Base-by-base conservation (phyloP, 305 asterid species). In the Lippia alba region DNA sequence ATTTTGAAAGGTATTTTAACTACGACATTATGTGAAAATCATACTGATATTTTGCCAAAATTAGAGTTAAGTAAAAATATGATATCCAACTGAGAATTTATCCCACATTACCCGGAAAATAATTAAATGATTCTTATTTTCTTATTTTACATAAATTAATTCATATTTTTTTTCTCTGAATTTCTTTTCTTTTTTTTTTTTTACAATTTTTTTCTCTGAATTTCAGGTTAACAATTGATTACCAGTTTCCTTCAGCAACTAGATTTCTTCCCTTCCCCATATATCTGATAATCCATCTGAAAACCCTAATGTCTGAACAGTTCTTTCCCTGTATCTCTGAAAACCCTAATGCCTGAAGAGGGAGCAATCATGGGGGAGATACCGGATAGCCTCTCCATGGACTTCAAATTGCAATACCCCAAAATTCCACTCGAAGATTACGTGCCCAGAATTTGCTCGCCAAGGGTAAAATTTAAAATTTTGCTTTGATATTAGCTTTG, bases 291-390 rank as follows among this genome's bases (percentile, higher is more conserved):
- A 24, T 24, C 30, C 30, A 1, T 24, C 30, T 24, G 30, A 56
- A 74, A 34, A 75, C 80, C 77, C 30, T 24, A 24, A 24, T 24
- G 30, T 3, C 30, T 24, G 30, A 24, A 24, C 2, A 24, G 30
- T 73, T 12, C 33, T 45, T 46, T 32, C 10, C 16, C 74, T 64
- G 30, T 15, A 51, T 30, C 41, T 49, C 63, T 40, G 69, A 30
- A 56, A 74, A 34, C 77, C 80, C 77, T 74, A 67, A 75, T 75
- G 54, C 50, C 62, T 17, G 59, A 33, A 45, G 76, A 78, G 69
- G 76, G 55, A 53, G 14, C 30, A 54, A 73, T 61, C 64, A 74
- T 51, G 79, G 79, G 56, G 40, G 72, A 70, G 32, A 56, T 64
- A 7, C 69, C 15, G 30, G 56, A 30, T 18, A 32, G 54, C 56